These are phyloP conservation scores for Wickerhamiella dianesei DNA, from an alignment of 805 yeast species.

Conservation along the genomic window DNA sequence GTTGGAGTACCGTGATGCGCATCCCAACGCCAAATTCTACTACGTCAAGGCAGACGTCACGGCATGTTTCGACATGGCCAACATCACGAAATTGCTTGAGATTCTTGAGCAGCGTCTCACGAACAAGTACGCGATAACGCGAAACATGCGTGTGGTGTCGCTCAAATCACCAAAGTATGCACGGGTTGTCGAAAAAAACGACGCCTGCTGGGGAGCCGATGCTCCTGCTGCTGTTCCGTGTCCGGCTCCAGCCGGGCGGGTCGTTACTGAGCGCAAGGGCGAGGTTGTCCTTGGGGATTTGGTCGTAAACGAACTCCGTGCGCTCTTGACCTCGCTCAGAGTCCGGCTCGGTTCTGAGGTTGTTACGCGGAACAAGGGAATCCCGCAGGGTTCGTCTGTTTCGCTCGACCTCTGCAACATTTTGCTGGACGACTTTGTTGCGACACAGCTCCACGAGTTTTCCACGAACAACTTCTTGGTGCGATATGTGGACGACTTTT, in stretches of 20 bases:
- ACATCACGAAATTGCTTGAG: constrained; percentile 11
- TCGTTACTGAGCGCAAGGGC: background rate
- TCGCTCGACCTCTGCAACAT: constrained; percentile 66
- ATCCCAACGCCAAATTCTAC: constrained; percentile 28
- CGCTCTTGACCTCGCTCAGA: constrained; percentile 41
- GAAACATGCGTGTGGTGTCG: background rate
- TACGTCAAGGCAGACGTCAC: constrained; percentile 62
- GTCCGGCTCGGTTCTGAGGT: constrained; percentile 25
- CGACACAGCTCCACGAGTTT: constrained; percentile 19
- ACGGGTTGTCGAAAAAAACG: constrained; percentile 1
- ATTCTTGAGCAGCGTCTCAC: constrained; percentile 2
- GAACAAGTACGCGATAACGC: background rate
- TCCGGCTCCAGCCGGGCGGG: background rate
- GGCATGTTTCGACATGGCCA: constrained; percentile 61
- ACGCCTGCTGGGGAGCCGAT: background rate
- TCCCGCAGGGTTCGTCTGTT: constrained; percentile 73
- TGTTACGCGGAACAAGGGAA: constrained; percentile 46
- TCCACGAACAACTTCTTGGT: constrained; percentile 28
- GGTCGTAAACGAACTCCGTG: constrained; percentile 27
- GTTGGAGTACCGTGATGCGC: constrained; percentile 25
- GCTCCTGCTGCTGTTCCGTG: background rate
- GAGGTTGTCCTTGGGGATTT: background rate
- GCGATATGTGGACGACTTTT: constrained; percentile 74
- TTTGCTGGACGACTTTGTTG: constrained; percentile 49
- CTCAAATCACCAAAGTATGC: background rate